Evolutionary conservation across 257 asterid species (phyloP).

Genomic region (Solanum peruvianum): DNA sequence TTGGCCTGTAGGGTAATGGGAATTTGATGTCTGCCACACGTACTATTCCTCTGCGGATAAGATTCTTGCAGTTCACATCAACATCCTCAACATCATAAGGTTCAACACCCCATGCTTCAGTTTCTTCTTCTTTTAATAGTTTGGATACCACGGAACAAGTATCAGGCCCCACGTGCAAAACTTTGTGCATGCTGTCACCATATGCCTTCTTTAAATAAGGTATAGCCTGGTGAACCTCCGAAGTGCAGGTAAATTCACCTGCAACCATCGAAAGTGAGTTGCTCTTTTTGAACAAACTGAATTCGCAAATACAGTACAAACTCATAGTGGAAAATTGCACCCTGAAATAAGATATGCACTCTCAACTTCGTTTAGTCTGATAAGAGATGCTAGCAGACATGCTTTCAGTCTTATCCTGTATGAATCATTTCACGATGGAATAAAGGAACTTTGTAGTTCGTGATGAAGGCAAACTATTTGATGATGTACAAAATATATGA

Average conservation of each 20-base stretch:
- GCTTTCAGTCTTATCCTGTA: not conserved
- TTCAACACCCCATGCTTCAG: constrained; percentile 92
- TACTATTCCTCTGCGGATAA: constrained; percentile 51
- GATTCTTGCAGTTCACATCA: constrained; percentile 47
- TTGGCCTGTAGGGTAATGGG: constrained; percentile 70
- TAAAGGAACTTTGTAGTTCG: not conserved
- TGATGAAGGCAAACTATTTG: not conserved
- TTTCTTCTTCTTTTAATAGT: constrained; percentile 59
- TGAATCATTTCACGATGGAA: not conserved
- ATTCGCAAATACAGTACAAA: not conserved
- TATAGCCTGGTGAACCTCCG: constrained; percentile 42
- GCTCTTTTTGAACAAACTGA: not conserved
- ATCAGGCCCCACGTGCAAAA: constrained; percentile 84
- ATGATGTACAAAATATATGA: not conserved
- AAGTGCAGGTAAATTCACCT: constrained; percentile 63
- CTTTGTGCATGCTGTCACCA: constrained; percentile 60
- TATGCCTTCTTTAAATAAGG: constrained; percentile 62
- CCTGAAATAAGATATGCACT: not conserved
- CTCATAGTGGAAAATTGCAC: not conserved
- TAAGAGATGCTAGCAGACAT: not conserved
- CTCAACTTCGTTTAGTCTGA: not conserved
- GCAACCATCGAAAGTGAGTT: constrained; percentile 3
- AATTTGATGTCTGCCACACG: constrained; percentile 84
- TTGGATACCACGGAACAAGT: constrained; percentile 65
- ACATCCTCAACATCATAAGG: constrained; percentile 79